Base-by-base conservation (phyloP, 768 basidiomycete species). In the Phanerochaete carnosa region DNA sequence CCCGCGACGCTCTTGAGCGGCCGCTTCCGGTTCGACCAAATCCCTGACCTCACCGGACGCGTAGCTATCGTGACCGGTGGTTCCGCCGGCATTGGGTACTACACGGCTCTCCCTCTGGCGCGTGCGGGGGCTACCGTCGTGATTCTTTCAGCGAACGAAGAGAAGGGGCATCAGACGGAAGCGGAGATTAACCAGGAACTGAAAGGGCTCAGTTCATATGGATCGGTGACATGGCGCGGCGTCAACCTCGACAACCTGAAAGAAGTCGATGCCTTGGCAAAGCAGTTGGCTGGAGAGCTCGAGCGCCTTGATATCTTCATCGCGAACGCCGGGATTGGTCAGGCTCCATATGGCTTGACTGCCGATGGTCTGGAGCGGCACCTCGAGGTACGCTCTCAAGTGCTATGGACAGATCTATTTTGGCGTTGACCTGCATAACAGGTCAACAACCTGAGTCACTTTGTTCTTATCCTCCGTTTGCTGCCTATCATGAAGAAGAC, bases 91-190 rank as follows among this genome's bases (percentile, higher is more conserved):
- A 68, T 72, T n/a, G 70, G 69, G 1, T 73, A 67, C 60, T 69
- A 68, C 61, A 70, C 71, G 60, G 73, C 72, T 8, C 70, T 70
- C 19, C 66, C 62, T 12, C 67, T 72, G 45, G 71, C 71, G 2
- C 64, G 62, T 5, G 65, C 64, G 9, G 65, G 66, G 49, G 71
- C 71, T 6, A 66, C 63, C 13, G 70, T 72, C 45, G 59, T 68
- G 62, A 70, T 72, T 56, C 57, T 70, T 32, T 72, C 71, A 33
- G 66, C 71, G 2, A 72, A 66, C 57, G 61, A 65, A 7, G 65
- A 70, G 29, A 67, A 68, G 45, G 71, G 71, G 35, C 67, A 62
- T 35, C 45, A 66, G n/a, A 66, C 71, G 2, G 67, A 70, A 49
- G 33, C 47, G 7, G 66, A 68, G 29, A 64, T 72, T 51, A 69